Conservation (phyloP, 2,329 filamentous ascomycete genomes). For the Monosporascus sp. region DNA sequence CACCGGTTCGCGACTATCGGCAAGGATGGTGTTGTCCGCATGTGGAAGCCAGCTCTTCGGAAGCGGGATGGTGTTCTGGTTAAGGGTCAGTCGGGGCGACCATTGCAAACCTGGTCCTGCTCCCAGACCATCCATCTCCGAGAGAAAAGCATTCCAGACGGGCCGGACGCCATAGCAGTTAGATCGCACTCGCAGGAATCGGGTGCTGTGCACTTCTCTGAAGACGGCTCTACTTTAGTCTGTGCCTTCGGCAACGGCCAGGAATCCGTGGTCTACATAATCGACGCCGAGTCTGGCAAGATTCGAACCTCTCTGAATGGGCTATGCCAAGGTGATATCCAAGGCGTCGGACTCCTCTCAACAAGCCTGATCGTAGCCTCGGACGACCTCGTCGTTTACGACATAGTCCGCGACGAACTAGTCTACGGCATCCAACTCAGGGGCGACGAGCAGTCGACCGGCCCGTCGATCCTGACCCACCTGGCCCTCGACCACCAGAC, state of each 20-base stretch:
- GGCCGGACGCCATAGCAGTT: slow-evolving; percentile 24
- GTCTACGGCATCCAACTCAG: slow-evolving; percentile 59
- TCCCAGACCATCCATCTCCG: slow-evolving; percentile 51
- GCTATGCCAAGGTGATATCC: slow-evolving; percentile 60
- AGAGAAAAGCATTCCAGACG: slow-evolving; percentile 33
- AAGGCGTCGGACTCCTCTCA: slow-evolving; percentile 66
- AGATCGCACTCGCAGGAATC: slow-evolving; percentile 34
- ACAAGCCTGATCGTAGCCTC: slow-evolving; percentile 73
- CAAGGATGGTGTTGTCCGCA: slow-evolving; percentile 68
- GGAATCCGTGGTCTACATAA: slow-evolving; percentile 64
- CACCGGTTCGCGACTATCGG: slow-evolving; percentile 81
- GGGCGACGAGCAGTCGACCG: slow-evolving; percentile 31
- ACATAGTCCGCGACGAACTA: slow-evolving; percentile 74
- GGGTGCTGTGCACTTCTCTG: slow-evolving; percentile 71
- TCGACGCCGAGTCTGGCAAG: slow-evolving; percentile 66
- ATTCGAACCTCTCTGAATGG: slow-evolving; percentile 64
- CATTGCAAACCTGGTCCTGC: slow-evolving; percentile 71
- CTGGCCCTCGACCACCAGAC: slow-evolving; percentile 67
- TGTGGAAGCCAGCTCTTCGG: slow-evolving; percentile 75
- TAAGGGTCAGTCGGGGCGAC: slow-evolving; percentile 52
- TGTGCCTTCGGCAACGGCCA: slow-evolving; percentile 53
- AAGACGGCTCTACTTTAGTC: slow-evolving; percentile 80
- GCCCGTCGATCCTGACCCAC: slow-evolving; percentile 46
- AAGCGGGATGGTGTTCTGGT: slow-evolving; percentile 63
- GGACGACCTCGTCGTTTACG: slow-evolving; percentile 70